Conservation (phyloP, 2,329 filamentous ascomycete species). For the Aspergillus sp. region DNA sequence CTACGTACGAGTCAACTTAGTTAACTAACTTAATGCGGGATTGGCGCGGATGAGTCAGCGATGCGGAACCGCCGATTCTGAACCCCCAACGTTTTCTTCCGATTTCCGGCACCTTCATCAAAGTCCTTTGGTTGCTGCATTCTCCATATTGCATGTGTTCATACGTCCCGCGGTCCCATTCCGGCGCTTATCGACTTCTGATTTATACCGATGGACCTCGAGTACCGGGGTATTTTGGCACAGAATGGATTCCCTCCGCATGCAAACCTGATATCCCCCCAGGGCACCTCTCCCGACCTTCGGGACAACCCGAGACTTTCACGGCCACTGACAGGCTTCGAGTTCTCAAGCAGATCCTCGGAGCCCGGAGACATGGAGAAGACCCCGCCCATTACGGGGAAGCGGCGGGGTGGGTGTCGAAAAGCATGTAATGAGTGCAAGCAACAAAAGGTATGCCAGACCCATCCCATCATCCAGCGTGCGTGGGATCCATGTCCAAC, state of each 20-base stretch:
- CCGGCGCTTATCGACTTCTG: conserved; percentile 24
- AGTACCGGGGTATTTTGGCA: conserved; percentile 35
- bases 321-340: conserved; percentile 29
- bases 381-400: conserved; percentile 49
- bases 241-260: conserved; percentile 32
- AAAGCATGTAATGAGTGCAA: conserved; percentile 67
- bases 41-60: conserved; percentile 2
- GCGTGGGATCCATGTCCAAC: not conserved
- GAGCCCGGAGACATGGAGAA: conserved; percentile 41
- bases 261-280: conserved; percentile 28
- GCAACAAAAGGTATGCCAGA: conserved; percentile 61
- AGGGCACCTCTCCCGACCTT: conserved; percentile 31
- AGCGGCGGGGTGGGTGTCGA: conserved; percentile 41
- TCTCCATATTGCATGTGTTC: conserved; percentile 23
- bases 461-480: not conserved
- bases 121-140: conserved; percentile 22
- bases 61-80: conserved; percentile 24
- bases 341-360: conserved; percentile 31
- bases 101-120: conserved; percentile 38
- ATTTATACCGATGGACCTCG: conserved; percentile 36
- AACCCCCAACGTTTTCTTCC: conserved; percentile 30
- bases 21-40: too few species aligned
- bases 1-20: too few species aligned
- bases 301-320: conserved; percentile 33
- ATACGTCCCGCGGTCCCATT: conserved; percentile 28